A percentile compares a stretch with the other conserved stretches of the same genome.
Evolutionary conservation across 2,329 filamentous ascomycete species (phyloP).

Genomic region (Biscogniauxia sp.): DNA sequence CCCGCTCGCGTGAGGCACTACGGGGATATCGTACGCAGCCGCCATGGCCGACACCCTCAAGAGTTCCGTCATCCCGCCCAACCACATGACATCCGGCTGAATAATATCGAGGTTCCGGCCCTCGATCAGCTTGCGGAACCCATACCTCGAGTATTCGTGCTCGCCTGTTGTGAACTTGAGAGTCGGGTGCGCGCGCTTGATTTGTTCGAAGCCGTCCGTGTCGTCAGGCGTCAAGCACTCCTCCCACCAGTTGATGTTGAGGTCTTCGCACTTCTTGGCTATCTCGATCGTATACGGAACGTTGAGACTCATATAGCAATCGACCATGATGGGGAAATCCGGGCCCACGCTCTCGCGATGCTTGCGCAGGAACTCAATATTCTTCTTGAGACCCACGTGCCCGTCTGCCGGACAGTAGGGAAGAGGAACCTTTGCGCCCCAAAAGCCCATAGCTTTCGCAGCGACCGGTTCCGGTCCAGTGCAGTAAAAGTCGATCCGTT

Average conservation of each 20-base stretch:
- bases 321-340: slow-evolving; percentile 90
- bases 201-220: slow-evolving; percentile 82
- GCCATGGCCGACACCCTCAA: slow-evolving; percentile 87
- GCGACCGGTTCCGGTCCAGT: slow-evolving; percentile 81
- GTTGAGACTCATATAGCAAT: slow-evolving; percentile 96
- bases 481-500: slow-evolving; percentile 88
- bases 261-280: slow-evolving; percentile 75
- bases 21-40: slow-evolving; percentile 88
- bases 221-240: slow-evolving; percentile 91
- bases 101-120: slow-evolving; percentile 90
- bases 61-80: slow-evolving; percentile 87
- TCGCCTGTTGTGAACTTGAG: slow-evolving; percentile 95
- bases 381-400: slow-evolving; percentile 77
- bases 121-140: slow-evolving; percentile 92
- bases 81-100: slow-evolving; percentile 97
- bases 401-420: slow-evolving; percentile 90
- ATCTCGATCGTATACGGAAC: slow-evolving; percentile 91
- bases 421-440: slow-evolving; percentile 84
- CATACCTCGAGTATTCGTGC: slow-evolving; percentile 92
- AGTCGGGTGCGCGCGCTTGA: slow-evolving; percentile 87
- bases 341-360: slow-evolving; percentile 83
- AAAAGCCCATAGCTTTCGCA: slow-evolving; percentile 84
- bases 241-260: slow-evolving; percentile 97
- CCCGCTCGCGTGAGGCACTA: slow-evolving; percentile 91
- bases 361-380: slow-evolving; percentile 82